phyloP scores from a whole-genome alignment of 768 basidiomycete genomes.

The Sarcomyxa edulis region DNA sequence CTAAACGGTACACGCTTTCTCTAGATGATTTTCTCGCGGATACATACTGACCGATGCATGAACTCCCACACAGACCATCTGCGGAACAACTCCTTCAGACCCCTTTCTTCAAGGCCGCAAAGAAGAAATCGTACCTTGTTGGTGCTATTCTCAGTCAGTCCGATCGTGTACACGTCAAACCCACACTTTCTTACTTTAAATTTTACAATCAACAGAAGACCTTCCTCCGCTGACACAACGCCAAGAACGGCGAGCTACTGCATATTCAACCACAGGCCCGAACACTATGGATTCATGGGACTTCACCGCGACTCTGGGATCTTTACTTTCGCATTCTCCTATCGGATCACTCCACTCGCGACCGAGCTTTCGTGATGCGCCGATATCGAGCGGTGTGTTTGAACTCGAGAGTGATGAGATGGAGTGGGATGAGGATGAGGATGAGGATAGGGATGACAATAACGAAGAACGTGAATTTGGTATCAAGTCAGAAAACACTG shows the following conservation, averaged over 20 bases:
- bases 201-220: constrained; percentile 33
- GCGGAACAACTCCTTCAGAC: constrained; percentile 73
- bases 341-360: constrained; percentile 29
- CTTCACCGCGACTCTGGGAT: constrained; percentile 50
- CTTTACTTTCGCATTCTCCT: too few relatives aligned
- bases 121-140: constrained; percentile 76
- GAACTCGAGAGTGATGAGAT: constrained; percentile 19
- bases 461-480: neutral
- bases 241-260: constrained; percentile 56
- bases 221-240: constrained; percentile 69
- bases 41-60: neutral
- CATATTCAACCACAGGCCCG: constrained; percentile 26
- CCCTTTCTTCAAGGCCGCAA: constrained; percentile 74
- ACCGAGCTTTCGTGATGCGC: constrained; percentile 19
- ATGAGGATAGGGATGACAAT: constrained; percentile 17
- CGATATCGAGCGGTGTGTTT: constrained; percentile 16
- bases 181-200: neutral
- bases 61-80: constrained; percentile 49
- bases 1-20: constrained; percentile 55
- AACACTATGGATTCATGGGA: constrained; percentile 79
- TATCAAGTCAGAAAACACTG: too few relatives aligned
- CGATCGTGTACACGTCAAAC: too few relatives aligned
- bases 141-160: constrained; percentile 62
- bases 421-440: constrained; percentile 10
- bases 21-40: neutral